These are phyloP conservation scores for Aegle marmelos DNA, from an alignment of 345 rosid genomes.

Conservation along the genomic window DNA sequence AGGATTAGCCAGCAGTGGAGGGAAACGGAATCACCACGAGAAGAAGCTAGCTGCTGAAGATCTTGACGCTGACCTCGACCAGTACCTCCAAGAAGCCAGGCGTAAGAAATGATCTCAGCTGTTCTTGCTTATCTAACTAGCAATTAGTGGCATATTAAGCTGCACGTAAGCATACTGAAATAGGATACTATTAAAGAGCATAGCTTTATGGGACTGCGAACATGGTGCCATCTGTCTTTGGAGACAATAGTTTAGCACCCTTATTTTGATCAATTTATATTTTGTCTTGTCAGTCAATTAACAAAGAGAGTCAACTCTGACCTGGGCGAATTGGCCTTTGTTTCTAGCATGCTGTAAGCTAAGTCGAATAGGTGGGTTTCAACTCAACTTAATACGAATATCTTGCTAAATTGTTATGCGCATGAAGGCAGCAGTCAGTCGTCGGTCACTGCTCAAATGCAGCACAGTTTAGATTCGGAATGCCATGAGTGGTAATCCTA, in stretches of 20 bases:
- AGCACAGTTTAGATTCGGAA: no score
- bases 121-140: not conserved
- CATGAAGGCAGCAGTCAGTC: no score
- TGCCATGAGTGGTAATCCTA: no score
- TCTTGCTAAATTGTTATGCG: no score
- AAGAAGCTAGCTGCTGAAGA: conserved; percentile 45
- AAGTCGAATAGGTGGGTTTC: no score
- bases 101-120: conserved; percentile 22
- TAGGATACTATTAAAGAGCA: not conserved
- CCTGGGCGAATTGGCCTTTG: no score
- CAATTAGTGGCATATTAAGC: not conserved
- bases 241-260: not conserved
- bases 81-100: conserved; percentile 43
- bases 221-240: not conserved
- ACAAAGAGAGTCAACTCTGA: no score
- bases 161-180: not conserved
- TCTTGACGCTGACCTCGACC: conserved; percentile 67
- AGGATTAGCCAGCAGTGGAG: conserved; percentile 12
- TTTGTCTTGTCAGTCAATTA: no score
- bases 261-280: not conserved
- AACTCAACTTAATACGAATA: no score
- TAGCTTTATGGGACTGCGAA: not conserved
- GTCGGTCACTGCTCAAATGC: no score
- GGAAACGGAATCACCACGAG: conserved; percentile 20
- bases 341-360: no score